A percentile compares a stretch with the other conserved stretches of the same genome.
phyloP scores from a whole-genome alignment of 2,329 filamentous ascomycete genomes.

The Dactylonectria macrodidyma region DNA sequence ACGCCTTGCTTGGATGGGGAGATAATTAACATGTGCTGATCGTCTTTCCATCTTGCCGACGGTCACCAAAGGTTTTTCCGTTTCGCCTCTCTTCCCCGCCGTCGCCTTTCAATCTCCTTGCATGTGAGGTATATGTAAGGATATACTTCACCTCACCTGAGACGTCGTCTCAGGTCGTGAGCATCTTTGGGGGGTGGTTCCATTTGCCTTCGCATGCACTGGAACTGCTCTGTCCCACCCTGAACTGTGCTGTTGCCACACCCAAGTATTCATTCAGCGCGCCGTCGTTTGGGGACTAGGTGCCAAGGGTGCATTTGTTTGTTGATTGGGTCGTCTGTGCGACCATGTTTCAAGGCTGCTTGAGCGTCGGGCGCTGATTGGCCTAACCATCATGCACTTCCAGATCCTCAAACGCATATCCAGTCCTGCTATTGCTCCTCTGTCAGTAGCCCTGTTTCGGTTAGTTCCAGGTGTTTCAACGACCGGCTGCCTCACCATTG shows the following conservation, averaged over 20 bases:
- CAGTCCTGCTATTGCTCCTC: slow-evolving; percentile 14
- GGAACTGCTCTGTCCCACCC: slow-evolving; percentile 35
- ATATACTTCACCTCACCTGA: slow-evolving; percentile 51
- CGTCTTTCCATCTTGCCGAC: slow-evolving; percentile 11
- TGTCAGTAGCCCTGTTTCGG: slow-evolving; percentile 17
- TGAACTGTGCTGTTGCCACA: slow-evolving; percentile 16
- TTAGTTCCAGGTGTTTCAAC: slow-evolving; percentile 28
- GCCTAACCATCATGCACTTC: slow-evolving; percentile 9
- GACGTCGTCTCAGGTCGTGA: slow-evolving; percentile 54
- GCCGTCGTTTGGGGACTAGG: slow-evolving; percentile 40
- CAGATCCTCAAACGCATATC: slow-evolving; percentile 33
- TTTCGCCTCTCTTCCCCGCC: slow-evolving; percentile 13
- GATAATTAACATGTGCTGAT: slow-evolving; percentile 13
- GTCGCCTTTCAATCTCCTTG: slow-evolving; percentile 29
- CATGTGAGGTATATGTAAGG: slow-evolving; percentile 26
- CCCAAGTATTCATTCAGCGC: slow-evolving; percentile 29
- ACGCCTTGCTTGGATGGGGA: not conserved
- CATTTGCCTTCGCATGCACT: slow-evolving; percentile 39
- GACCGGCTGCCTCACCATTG: slow-evolving; percentile 2
- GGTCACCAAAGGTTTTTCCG: not conserved
- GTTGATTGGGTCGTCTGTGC: slow-evolving; percentile 31
- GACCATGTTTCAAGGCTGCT: slow-evolving; percentile 32
- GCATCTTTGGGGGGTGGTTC: slow-evolving; percentile 40
- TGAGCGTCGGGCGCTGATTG: slow-evolving; percentile 22
- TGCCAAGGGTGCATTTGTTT: slow-evolving; percentile 1